These are phyloP conservation scores for Clitoria ternatea DNA, from an alignment of 306 rosid genomes.

Conservation along the genomic window DNA sequence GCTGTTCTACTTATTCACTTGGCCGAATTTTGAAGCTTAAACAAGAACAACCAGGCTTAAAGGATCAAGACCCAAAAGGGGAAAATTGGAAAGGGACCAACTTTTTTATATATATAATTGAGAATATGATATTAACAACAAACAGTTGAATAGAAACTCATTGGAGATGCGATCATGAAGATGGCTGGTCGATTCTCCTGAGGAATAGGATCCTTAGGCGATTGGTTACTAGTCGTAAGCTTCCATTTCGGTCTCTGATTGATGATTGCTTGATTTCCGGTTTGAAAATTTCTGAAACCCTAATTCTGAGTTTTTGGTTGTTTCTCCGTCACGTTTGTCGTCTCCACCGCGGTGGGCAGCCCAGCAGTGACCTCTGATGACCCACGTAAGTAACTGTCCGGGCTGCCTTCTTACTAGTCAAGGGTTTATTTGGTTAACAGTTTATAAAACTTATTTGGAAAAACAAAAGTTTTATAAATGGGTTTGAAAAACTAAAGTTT, in stretches of 20 bases:
- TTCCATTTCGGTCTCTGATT: neutral
- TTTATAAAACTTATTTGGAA: too few relatives aligned
- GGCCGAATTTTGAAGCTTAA: neutral
- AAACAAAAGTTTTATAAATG: too few relatives aligned
- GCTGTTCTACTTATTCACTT: neutral
- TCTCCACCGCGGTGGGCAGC: neutral
- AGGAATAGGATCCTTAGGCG: constrained; percentile 25
- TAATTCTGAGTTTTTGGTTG: neutral
- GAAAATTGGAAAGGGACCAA: neutral
- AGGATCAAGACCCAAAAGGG: neutral
- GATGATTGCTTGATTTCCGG: neutral
- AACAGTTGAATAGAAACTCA: neutral
- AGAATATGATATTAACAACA: neutral
- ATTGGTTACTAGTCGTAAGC: neutral
- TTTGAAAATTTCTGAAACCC: constrained; percentile 9
- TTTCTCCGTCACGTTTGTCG: neutral
- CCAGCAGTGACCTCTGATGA: neutral
- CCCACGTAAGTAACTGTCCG: neutral
- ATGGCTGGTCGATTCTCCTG: constrained; percentile 56
- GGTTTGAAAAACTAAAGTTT: too few relatives aligned
- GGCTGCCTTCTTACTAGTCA: neutral
- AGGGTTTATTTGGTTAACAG: too few relatives aligned
- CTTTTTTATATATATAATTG: neutral
- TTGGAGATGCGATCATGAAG: constrained; percentile 47
- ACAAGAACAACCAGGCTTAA: neutral